A percentile compares a stretch with the other conserved stretches of the same genome.
phyloP scores from a whole-genome alignment of 2,329 filamentous ascomycete species.

The Talaromyces sp. region DNA sequence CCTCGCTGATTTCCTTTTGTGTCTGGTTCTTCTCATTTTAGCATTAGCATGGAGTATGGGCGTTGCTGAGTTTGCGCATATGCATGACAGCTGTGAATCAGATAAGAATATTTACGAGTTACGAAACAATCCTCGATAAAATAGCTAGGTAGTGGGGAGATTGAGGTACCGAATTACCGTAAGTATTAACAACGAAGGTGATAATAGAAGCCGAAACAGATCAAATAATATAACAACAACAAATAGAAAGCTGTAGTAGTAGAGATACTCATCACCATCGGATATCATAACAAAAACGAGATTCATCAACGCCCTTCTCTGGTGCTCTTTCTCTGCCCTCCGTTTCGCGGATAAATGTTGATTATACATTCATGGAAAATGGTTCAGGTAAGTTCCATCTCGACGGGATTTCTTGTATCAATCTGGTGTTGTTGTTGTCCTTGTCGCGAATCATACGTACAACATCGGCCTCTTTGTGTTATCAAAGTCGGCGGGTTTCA shows the following conservation, averaged over 20 bases:
- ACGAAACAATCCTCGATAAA: neutral
- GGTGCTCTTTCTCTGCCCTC: neutral
- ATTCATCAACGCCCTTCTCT: neutral
- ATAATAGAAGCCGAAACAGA: neutral
- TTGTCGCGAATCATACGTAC: neutral
- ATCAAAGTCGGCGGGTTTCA: neutral
- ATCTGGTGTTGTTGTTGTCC: neutral
- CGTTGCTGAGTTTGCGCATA: neutral
- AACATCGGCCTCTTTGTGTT: neutral
- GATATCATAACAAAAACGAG: constrained; percentile 1
- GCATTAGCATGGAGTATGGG: constrained; percentile 11
- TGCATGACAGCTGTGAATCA: neutral
- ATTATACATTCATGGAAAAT: constrained; percentile 6
- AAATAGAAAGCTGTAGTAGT: neutral
- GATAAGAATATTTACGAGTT: neutral
- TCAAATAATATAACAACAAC: constrained; percentile 11
- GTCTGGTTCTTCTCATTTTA: constrained; percentile 15
- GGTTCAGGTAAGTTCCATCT: constrained; percentile 7
- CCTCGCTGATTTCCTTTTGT: constrained; percentile 31
- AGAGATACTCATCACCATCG: neutral
- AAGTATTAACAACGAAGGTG: neutral
- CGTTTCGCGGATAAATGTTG: constrained; percentile 5
- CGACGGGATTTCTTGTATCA: constrained; percentile 14
- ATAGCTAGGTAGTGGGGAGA: neutral
- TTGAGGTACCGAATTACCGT: neutral